Percentiles rank a stretch among this genome's conserved stretches.
These are phyloP conservation scores for Biscogniauxia sp. DNA, from an alignment of 2,329 filamentous ascomycete species.

Conservation along the genomic window DNA sequence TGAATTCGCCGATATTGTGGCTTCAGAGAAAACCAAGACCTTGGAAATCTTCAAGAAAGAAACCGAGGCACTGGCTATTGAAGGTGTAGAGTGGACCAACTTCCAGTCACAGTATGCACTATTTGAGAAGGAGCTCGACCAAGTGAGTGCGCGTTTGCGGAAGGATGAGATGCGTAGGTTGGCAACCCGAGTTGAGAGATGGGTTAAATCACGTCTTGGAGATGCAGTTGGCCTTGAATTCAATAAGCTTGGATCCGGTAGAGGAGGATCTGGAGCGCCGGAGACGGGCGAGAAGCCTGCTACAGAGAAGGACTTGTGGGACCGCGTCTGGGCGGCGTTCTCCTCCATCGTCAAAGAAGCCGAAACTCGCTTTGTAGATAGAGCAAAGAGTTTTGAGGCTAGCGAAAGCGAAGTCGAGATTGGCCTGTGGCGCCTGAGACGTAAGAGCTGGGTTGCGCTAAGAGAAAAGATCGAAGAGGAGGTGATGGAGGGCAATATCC, in stretches of 20 bases:
- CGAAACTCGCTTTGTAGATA: constrained; percentile 78
- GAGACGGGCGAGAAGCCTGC: constrained; percentile 71
- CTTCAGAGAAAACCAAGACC: constrained; percentile 73
- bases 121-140: constrained; percentile 87
- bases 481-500: constrained; percentile 94
- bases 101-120: constrained; percentile 76
- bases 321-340: constrained; percentile 89
- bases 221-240: constrained; percentile 92
- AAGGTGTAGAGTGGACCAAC: constrained; percentile 82
- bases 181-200: constrained; percentile 86
- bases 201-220: constrained; percentile 83
- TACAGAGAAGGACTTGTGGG: constrained; percentile 87
- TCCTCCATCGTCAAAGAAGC: constrained; percentile 79
- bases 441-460: constrained; percentile 92
- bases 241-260: constrained; percentile 89
- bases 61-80: constrained; percentile 70
- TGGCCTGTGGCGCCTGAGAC: constrained; percentile 85
- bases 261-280: constrained; percentile 77
- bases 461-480: constrained; percentile 92
- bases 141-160: constrained; percentile 78
- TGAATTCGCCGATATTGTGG: constrained; percentile 94
- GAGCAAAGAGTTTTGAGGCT: constrained; percentile 91
- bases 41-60: constrained; percentile 73
- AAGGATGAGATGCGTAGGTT: constrained; percentile 96
- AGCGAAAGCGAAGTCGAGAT: constrained; percentile 87